These are phyloP conservation scores for Pecoramyces ruminantium DNA, from an alignment of 192 early-diverging fungal species.

Conservation along the genomic window DNA sequence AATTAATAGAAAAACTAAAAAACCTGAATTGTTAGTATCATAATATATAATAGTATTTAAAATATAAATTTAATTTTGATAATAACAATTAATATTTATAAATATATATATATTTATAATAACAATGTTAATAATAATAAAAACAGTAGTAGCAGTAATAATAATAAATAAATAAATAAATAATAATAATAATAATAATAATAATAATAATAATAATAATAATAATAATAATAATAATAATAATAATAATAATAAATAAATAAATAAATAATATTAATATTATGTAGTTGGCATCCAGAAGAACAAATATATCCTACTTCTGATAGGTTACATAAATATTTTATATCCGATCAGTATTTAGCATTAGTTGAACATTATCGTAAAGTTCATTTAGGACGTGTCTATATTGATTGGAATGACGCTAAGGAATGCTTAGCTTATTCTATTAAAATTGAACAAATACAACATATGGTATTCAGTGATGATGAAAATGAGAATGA, in stretches of 20 bases:
- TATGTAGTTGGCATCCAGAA: not conserved
- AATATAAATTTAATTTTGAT: too few species aligned
- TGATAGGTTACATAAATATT: not conserved
- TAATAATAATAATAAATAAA: too few species aligned
- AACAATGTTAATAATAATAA: too few species aligned
- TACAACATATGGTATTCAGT: not conserved
- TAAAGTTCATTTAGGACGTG: not conserved
- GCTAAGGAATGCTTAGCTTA: not conserved
- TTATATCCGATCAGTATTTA: conserved; percentile 1
- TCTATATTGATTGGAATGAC: not conserved
- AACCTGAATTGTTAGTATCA: not conserved
- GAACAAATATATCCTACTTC: conserved; percentile 3
- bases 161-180: too few species aligned
- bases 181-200: too few species aligned
- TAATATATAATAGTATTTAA: too few species aligned
- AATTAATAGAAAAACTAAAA: not conserved
- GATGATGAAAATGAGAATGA: too few species aligned
- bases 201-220: too few species aligned
- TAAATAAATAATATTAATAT: not conserved
- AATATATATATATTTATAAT: too few species aligned
- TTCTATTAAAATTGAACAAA: not conserved
- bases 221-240: too few species aligned
- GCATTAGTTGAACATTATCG: not conserved
- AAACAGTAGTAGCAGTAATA: too few species aligned
- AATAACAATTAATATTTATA: too few species aligned